Evolutionary conservation across 2,329 filamentous ascomycete genomes (phyloP).

Genomic region (Fusarium concolor): DNA sequence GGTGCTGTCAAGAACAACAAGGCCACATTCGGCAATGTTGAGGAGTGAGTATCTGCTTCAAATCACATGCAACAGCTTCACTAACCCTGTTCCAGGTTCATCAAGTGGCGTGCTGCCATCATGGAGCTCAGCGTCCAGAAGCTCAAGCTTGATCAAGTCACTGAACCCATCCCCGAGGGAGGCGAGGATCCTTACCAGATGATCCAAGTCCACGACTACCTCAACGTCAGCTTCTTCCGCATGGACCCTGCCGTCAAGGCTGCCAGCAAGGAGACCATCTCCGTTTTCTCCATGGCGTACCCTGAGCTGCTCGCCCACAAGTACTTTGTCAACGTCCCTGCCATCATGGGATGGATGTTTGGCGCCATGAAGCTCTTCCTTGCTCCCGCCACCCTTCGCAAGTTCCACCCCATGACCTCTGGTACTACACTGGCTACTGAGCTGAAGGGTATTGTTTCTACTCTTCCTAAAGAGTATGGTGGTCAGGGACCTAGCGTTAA

Average conservation of each 20-base stretch:
- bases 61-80: not conserved
- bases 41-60: slow-evolving; percentile 71
- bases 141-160: slow-evolving; percentile 77
- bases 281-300: slow-evolving; percentile 83
- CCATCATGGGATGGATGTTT: slow-evolving; percentile 91
- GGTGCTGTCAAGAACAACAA: slow-evolving; percentile 85
- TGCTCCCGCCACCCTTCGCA: slow-evolving; percentile 78
- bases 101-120: slow-evolving; percentile 88
- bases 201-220: slow-evolving; percentile 94
- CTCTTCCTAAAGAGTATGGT: slow-evolving; percentile 82
- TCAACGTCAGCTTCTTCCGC: slow-evolving; percentile 86
- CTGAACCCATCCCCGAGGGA: slow-evolving; percentile 76
- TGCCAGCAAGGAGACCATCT: slow-evolving; percentile 83
- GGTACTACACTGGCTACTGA: slow-evolving; percentile 75
- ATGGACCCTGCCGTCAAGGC: slow-evolving; percentile 81
- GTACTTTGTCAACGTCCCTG: slow-evolving; percentile 95
- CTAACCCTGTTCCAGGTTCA: slow-evolving; percentile 69
- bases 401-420: slow-evolving; percentile 82
- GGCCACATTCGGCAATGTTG: slow-evolving; percentile 83
- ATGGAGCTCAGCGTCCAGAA: slow-evolving; percentile 88
- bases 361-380: slow-evolving; percentile 80
- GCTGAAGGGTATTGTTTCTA: slow-evolving; percentile 68
- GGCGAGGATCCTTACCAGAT: slow-evolving; percentile 89
- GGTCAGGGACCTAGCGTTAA: slow-evolving; percentile 69
- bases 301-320: slow-evolving; percentile 87